Conservation (phyloP, 2,329 filamentous ascomycete species). For the Microsporum canis region DNA sequence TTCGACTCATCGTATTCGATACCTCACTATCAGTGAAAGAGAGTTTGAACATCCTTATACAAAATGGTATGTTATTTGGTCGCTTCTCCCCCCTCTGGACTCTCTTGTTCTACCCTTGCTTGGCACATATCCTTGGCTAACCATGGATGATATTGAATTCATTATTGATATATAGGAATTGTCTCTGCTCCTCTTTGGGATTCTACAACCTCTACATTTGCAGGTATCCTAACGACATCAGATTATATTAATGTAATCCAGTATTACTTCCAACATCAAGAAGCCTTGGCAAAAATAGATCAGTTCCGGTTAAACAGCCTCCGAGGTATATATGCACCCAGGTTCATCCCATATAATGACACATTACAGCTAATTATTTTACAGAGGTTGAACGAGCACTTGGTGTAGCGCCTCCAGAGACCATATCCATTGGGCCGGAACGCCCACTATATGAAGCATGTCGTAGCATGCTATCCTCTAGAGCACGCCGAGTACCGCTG, state of each 20-base stretch:
- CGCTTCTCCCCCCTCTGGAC: neutral
- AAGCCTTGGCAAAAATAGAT: conserved; percentile 78
- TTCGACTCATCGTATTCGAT: conserved; percentile 90
- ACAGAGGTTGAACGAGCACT: conserved; percentile 91
- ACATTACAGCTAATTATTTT: neutral
- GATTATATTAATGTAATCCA: conserved; percentile 99
- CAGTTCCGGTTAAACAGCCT: conserved; percentile 88
- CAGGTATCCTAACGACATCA: conserved; percentile 84
- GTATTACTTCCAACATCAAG: conserved; percentile 96
- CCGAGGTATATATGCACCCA: conserved; percentile 49
- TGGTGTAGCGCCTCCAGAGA: conserved; percentile 81
- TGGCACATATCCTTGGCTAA: conserved; percentile 13
- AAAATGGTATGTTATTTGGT: conserved; percentile 58
- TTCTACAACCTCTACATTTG: conserved; percentile 82
- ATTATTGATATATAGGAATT: conserved; percentile 53
- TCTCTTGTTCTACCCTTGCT: neutral
- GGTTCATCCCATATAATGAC: neutral
- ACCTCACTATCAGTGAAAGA: conserved; percentile 93
- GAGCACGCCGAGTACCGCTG: conserved; percentile 83
- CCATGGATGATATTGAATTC: conserved; percentile 7
- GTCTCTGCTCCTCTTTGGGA: conserved; percentile 97
- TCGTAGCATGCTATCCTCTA: conserved; percentile 83
- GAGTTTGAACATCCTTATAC: conserved; percentile 85
- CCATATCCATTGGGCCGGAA: conserved; percentile 86
- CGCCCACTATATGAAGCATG: conserved; percentile 90